phyloP scores from a whole-genome alignment of 2,329 filamentous ascomycete genomes.

The Corynespora cassiicola region DNA sequence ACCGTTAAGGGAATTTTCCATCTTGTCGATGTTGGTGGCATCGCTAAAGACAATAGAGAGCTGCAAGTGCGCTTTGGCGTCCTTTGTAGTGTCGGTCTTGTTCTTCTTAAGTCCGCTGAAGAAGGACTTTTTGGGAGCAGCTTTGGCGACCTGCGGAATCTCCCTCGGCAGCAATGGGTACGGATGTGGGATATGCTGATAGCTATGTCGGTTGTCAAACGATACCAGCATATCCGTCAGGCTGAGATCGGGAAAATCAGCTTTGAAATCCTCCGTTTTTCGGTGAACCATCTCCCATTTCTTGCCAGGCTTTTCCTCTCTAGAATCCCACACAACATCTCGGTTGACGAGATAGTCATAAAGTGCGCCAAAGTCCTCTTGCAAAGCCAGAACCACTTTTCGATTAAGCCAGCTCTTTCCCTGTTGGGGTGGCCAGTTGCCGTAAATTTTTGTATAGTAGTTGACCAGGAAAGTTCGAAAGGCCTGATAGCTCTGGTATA shows the following conservation, averaged over 20 bases:
- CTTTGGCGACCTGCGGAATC: slow-evolving; percentile 27
- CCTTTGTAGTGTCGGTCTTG: slow-evolving; percentile 40
- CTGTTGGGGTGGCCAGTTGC: slow-evolving; percentile 65
- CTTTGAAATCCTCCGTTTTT: slow-evolving; percentile 43
- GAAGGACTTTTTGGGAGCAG: slow-evolving; percentile 41
- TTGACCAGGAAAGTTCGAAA: slow-evolving; percentile 66
- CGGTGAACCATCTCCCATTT: slow-evolving; percentile 68
- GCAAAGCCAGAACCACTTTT: slow-evolving; percentile 62
- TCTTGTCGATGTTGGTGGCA: slow-evolving; percentile 49
- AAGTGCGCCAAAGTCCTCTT: slow-evolving; percentile 70
- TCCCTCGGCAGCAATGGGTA: slow-evolving; percentile 67
- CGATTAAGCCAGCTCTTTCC: slow-evolving; percentile 64
- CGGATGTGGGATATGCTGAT: slow-evolving; percentile 61
- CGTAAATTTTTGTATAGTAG: slow-evolving; percentile 64
- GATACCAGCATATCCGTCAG: slow-evolving; percentile 71
- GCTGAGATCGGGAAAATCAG: slow-evolving; percentile 60
- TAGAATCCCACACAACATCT: slow-evolving; percentile 69
- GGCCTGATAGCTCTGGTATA: slow-evolving; percentile 63
- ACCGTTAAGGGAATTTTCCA: slow-evolving; percentile 46
- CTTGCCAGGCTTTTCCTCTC: slow-evolving; percentile 65
- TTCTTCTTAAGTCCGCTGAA: slow-evolving; percentile 43
- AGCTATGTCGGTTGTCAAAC: slow-evolving; percentile 68
- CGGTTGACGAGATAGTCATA: slow-evolving; percentile 76
- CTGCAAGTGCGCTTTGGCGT: slow-evolving; percentile 48
- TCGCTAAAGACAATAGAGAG: slow-evolving; percentile 48